Evolutionary conservation across 2,329 filamentous ascomycete genomes (phyloP).

Genomic region (Colletotrichum magnum): DNA sequence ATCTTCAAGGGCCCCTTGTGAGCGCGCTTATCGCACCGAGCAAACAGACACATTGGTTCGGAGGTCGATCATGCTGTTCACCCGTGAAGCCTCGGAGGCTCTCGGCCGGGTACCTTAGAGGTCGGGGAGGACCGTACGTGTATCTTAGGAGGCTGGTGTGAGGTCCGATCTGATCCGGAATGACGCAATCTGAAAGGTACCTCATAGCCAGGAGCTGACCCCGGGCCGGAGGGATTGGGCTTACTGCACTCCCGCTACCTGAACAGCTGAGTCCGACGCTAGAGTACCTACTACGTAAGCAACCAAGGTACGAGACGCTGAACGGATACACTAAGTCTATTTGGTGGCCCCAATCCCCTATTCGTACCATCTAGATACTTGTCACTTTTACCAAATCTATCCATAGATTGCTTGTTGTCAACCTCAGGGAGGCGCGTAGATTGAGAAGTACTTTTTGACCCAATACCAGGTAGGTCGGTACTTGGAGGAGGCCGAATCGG

Average conservation of each 20-base stretch:
- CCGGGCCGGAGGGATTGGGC: conserved; percentile 13
- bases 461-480: no score
- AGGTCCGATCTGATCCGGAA: conserved; percentile 1
- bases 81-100: neutral
- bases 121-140: no score
- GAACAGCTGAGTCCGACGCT: neutral
- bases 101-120: neutral
- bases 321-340: no score
- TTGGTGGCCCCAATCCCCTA: no score
- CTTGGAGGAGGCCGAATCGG: no score
- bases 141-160: conserved; percentile 5
- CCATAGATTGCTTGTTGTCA: no score
- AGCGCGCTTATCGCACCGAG: conserved; percentile 18
- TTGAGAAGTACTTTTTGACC: no score
- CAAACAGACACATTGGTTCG: conserved; percentile 3
- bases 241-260: conserved; percentile 7
- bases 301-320: no score
- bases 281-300: neutral
- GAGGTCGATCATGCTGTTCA: neutral
- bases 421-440: no score
- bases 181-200: neutral
- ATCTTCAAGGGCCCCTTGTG: conserved; percentile 6
- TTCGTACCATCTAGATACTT: no score
- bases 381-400: no score
- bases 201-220: neutral